Evolutionary conservation across 2,329 filamentous ascomycete genomes (phyloP).

Genomic region (Sordariomycetes sp.): DNA sequence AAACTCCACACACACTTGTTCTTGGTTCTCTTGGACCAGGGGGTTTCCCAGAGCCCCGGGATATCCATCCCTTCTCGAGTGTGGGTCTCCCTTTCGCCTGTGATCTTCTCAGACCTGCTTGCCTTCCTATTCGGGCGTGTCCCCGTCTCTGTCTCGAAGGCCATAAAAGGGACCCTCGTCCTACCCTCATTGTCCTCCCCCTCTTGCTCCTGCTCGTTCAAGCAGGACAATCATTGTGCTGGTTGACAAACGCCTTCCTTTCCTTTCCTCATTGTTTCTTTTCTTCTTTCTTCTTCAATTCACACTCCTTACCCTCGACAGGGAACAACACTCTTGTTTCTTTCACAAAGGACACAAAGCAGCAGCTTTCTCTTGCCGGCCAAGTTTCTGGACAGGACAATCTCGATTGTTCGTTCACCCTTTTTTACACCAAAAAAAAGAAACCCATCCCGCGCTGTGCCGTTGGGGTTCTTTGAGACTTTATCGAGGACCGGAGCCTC

Average conservation of each 20-base stretch:
- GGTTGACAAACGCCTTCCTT: background rate
- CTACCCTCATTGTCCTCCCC: background rate
- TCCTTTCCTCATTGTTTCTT: background rate
- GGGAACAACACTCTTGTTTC: too few species aligned
- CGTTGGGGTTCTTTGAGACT: background rate
- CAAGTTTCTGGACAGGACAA: background rate
- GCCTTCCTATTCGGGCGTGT: background rate
- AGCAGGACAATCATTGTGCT: background rate
- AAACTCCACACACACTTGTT: too few species aligned
- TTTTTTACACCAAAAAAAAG: too few species aligned
- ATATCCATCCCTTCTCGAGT: too few species aligned
- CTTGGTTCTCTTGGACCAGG: too few species aligned
- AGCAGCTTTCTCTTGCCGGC: constrained; percentile 3
- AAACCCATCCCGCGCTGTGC: background rate
- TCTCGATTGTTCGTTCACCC: background rate
- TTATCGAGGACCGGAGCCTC: background rate
- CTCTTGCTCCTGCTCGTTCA: background rate
- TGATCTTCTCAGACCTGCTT: background rate
- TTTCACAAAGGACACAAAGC: too few species aligned
- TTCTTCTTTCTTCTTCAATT: background rate
- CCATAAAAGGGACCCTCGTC: constrained; percentile 1
- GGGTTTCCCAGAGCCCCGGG: too few species aligned
- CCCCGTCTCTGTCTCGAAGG: background rate
- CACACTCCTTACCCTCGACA: background rate
- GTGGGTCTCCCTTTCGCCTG: background rate